Evolutionary conservation across 345 rosid genomes (phyloP).

Genomic region (Ceriops tagal): DNA sequence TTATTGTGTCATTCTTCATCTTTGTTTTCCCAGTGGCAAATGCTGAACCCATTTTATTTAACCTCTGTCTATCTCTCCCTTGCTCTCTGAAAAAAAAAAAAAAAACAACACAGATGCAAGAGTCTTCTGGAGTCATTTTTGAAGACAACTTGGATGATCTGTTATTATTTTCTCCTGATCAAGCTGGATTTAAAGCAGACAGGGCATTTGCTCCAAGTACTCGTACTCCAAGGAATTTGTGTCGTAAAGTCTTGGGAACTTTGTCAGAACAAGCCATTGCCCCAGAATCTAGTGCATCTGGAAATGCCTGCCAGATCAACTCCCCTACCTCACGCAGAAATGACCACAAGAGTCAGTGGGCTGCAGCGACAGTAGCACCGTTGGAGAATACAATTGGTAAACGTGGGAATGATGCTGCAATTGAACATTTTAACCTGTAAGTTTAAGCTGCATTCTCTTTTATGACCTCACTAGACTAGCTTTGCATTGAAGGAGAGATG

Average conservation of each 20-base stretch:
- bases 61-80: neutral
- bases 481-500: too few relatives aligned
- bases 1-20: too few relatives aligned
- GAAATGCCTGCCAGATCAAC: slow-evolving; percentile 37
- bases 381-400: slow-evolving; percentile 28
- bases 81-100: neutral
- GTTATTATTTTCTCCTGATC: slow-evolving; percentile 53
- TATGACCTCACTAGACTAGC: too few relatives aligned
- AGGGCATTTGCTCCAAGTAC: slow-evolving; percentile 31
- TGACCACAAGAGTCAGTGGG: slow-evolving; percentile 39
- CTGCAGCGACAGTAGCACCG: slow-evolving; percentile 36
- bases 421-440: slow-evolving; percentile 69
- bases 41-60: too few relatives aligned
- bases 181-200: slow-evolving; percentile 39
- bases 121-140: slow-evolving; percentile 46
- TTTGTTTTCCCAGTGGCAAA: too few relatives aligned
- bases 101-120: slow-evolving; percentile 39
- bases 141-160: slow-evolving; percentile 53
- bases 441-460: slow-evolving; percentile 3
- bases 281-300: slow-evolving; percentile 41
- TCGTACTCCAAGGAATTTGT: slow-evolving; percentile 51
- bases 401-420: slow-evolving; percentile 36
- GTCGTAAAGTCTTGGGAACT: slow-evolving; percentile 36
- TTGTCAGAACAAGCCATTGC: slow-evolving; percentile 34
- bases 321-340: slow-evolving; percentile 52